A percentile compares a stretch with the other conserved stretches of the same genome.
These are phyloP conservation scores for Schwanniomyces vanrijiae DNA, from an alignment of 805 yeast species.

Conservation along the genomic window DNA sequence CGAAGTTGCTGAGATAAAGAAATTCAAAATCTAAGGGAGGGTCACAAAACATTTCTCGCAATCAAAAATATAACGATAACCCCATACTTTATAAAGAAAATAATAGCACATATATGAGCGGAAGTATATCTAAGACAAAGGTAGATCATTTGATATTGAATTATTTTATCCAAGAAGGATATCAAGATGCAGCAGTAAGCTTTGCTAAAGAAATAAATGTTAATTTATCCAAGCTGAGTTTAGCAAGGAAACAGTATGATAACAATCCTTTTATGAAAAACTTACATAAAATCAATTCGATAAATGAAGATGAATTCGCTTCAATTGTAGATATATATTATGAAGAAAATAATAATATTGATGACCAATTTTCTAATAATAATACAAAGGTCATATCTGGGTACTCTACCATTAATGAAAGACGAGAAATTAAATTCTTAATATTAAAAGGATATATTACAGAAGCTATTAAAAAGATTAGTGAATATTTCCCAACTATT, in stretches of 20 bases:
- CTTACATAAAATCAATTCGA: conserved; percentile 7
- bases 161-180: conserved; percentile 77
- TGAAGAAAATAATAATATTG: background rate
- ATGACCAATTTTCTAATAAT: background rate
- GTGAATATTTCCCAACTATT: conserved; percentile 60
- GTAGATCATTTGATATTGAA: conserved; percentile 61
- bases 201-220: conserved; percentile 60
- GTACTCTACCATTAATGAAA: conserved; percentile 48
- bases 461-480: conserved; percentile 55
- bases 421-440: conserved; percentile 53
- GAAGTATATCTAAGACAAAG: conserved; percentile 27
- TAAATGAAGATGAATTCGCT: conserved; percentile 14
- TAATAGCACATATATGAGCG: background rate
- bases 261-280: conserved; percentile 9
- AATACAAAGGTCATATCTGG: conserved; percentile 31
- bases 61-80: background rate
- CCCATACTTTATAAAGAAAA: background rate
- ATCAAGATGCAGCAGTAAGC: conserved; percentile 61
- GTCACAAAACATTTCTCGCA: conserved; percentile 1
- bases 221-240: background rate
- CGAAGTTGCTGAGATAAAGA: conserved; percentile 1
- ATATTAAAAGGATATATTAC: conserved; percentile 63
- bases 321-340: conserved; percentile 8
- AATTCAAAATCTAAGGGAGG: background rate
- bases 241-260: background rate